Conservation (phyloP, 129 eudicot species). For the Glebionis coronaria region DNA sequence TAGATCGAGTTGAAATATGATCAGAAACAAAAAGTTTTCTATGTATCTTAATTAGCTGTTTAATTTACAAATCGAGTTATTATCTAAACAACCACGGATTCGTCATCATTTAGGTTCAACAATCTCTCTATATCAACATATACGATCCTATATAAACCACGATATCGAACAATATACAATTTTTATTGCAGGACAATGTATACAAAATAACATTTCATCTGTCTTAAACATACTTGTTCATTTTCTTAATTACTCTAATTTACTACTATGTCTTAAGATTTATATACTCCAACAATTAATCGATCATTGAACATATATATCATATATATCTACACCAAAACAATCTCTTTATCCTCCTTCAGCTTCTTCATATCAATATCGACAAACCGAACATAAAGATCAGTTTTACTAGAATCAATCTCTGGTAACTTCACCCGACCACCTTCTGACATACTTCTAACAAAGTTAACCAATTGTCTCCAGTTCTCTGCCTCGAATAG, state of each 20-base stretch:
- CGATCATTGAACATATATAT: too few species aligned
- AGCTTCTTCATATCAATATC: constrained; percentile 22
- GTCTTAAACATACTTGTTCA: constrained; percentile 6
- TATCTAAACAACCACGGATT: too few species aligned
- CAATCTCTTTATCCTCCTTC: constrained; percentile 40
- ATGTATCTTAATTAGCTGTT: too few species aligned
- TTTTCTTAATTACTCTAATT: constrained; percentile 15
- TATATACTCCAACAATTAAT: constrained; percentile 8
- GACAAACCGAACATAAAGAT: constrained; percentile 74
- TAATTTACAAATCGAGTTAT: too few species aligned
- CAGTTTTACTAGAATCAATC: constrained; percentile 52
- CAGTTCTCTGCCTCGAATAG: constrained; percentile 84
- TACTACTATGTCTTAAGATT: not conserved
- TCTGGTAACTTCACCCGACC: constrained; percentile 53
- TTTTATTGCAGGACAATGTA: constrained; percentile 11
- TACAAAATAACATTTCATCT: constrained; percentile 10
- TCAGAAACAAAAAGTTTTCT: too few species aligned
- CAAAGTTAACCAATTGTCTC: constrained; percentile 76
- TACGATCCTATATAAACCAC: not conserved
- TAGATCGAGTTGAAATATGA: too few species aligned
- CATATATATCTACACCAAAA: constrained; percentile 46
- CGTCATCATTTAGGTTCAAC: too few species aligned
- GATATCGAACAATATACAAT: constrained; percentile 4
- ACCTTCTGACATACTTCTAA: constrained; percentile 79
- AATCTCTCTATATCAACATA: not conserved